These are phyloP conservation scores for Ganoderma lucidum DNA, from an alignment of 1,284 basidiomycete genomes.

Conservation along the genomic window DNA sequence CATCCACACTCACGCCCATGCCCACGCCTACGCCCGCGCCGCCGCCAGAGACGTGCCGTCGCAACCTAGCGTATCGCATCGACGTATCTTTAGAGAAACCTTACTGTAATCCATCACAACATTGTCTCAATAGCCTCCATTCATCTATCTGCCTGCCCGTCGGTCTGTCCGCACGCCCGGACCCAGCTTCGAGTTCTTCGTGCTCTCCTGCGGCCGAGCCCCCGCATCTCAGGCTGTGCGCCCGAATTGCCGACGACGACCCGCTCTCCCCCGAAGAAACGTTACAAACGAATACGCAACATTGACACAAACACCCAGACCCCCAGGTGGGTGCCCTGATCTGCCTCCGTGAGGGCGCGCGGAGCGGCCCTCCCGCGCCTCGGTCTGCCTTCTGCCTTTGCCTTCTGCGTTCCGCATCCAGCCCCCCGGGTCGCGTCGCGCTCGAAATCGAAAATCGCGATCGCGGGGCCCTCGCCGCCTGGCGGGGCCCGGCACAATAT, in stretches of 20 bases:
- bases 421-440: background rate
- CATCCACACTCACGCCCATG: background rate
- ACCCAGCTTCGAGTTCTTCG: background rate
- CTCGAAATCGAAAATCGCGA: background rate
- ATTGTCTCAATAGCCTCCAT: constrained; percentile 13
- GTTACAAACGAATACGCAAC: background rate
- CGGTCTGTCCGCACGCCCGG: background rate
- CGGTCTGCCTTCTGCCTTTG: constrained; percentile 7
- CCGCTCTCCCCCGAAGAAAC: background rate
- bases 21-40: background rate
- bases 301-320: background rate
- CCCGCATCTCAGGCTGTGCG: background rate
- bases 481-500: background rate
- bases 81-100: constrained; percentile 16
- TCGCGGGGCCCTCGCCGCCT: background rate
- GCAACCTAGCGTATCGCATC: constrained; percentile 15
- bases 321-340: background rate
- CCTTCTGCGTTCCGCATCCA: constrained; percentile 7
- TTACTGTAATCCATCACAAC: constrained; percentile 20
- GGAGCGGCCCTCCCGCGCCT: constrained; percentile 3
- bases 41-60: constrained; percentile 9
- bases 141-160: background rate
- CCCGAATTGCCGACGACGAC: background rate
- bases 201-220: background rate
- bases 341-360: background rate